Evolutionary conservation across 768 basidiomycete species (phyloP), one percentile per base, ranked within the genome.

Genomic region (Leucosporidium scottii): DNA sequence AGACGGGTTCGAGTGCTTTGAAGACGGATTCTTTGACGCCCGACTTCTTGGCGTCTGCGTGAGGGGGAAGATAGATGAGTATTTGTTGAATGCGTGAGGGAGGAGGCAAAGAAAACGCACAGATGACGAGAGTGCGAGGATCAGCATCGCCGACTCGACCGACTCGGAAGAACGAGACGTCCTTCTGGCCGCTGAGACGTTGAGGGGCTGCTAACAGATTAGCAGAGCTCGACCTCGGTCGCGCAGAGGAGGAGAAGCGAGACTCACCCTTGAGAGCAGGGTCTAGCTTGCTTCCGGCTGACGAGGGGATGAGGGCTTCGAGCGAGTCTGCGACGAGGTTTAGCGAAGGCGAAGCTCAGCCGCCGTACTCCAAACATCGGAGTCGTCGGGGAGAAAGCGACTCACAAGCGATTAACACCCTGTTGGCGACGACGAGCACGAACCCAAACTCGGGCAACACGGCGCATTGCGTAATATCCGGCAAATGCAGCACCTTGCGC

Each of bases 401-500:
- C 70, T 47, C 34, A 71, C 74, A 76, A 10, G 94, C 93, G 68
- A 96, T 91, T 3, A 97, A 81, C 0, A 87, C 87, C 87, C 91
- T 70, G 8, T 61, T 92, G 12, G 93, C 91, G 17, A 97, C 81
- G 7, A 98, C 94, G 31, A 98, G 83, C 82, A 99, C 93, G 72
- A 97, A 92, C 21, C 92, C 90, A 78, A 96, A 97, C 70, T 94
- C 90, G 76, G 96, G 92, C 10, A 98, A 81, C 84, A 97, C 93
- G 0, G 93, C 93, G 76, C 91, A 91, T 75, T 96, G 92, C 0
- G 91, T 93, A 39, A 98, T 93, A 81, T 87, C 86, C 78, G 92
- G 91, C 55, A 98, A 81, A 76, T 96, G 93, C 3, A 98, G 82
- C 21, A 98, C 93, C 30, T 92, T 90, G 39, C 91, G 87, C 82